Evolutionary conservation across 2,329 filamentous ascomycete species (phyloP), one percentile per base, ranked within the genome.

Genomic region (Talaromyces verruculosus): DNA sequence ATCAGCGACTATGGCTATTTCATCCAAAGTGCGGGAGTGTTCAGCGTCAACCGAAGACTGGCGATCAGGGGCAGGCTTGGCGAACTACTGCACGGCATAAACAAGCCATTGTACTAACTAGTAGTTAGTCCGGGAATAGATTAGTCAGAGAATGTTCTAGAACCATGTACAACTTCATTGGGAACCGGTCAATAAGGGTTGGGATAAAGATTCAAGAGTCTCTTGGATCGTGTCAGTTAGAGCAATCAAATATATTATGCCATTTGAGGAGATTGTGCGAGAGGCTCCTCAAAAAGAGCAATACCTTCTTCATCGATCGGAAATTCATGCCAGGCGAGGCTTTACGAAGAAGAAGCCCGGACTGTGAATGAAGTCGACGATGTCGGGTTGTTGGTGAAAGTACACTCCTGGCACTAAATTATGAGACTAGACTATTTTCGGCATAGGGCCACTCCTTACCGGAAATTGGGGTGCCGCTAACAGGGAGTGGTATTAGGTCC

Each of bases 201-300:
- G n/a, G 3, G 43, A 25, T 47, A 25, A 47, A 47, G n/a, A 47
- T 3, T 47, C 6, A 11, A 25, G 7, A 2, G n/a, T 47, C n/a
- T 25, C 19, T 11, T 47, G 8, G 43, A 47, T 47, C 2, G 8
- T 47, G 6, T 47, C 8, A 47, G n/a, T 47, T 47, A 0, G 22
- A 30, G 58, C 58, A 43, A 5, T 47, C 1, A 61, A n/a, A 61
- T 0, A 39, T 19, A 61, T 61, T n/a, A 61, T 43, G 25, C 58
- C 5, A 35, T 39, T 61, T 7, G 25, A 47, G 17, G 25, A 61
- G 39, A 47, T 61, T 15, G 13, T 61, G 22, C 13, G 58, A n/a
- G 39, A 61, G 19, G 58, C 58, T 17, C 25, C 39, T 35, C 15
- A 47, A 35, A 45, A 61, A 47, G 39, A 61, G 39, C 6, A 61